Conservation (phyloP, 2,329 filamentous ascomycete genomes). For the Ustulina deusta region DNA sequence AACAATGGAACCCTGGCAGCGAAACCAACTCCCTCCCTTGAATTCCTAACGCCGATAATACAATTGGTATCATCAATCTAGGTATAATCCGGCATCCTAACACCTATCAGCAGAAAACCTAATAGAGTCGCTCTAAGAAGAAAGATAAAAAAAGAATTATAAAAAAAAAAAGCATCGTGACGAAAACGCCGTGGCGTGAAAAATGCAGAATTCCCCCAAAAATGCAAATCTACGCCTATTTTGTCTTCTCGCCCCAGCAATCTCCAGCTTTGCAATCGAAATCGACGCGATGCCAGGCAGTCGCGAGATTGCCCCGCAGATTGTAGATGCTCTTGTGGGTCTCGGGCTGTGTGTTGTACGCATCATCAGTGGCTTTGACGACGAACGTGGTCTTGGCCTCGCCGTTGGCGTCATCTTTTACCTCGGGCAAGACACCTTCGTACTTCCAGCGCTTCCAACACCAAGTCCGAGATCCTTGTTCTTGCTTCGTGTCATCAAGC, state of each 20-base stretch:
- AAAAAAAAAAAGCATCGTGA: neutral
- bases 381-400: slow-evolving; percentile 64
- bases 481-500: slow-evolving; percentile 59
- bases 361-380: slow-evolving; percentile 74
- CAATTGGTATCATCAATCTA: slow-evolving; percentile 29
- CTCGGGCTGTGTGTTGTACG: slow-evolving; percentile 75
- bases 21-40: slow-evolving; percentile 3
- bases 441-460: slow-evolving; percentile 75
- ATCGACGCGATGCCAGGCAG: slow-evolving; percentile 73
- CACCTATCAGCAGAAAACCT: neutral
- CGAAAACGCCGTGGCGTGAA: neutral
- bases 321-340: slow-evolving; percentile 71
- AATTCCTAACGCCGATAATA: slow-evolving; percentile 16
- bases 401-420: slow-evolving; percentile 41
- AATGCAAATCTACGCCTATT: slow-evolving; percentile 8
- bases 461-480: slow-evolving; percentile 65
- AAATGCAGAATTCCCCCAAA: neutral
- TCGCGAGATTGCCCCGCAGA: slow-evolving; percentile 72
- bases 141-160: neutral
- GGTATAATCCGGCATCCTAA: neutral
- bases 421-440: slow-evolving; percentile 58
- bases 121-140: neutral
- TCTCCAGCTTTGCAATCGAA: slow-evolving; percentile 44
- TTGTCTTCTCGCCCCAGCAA: slow-evolving; percentile 27
- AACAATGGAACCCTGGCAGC: neutral